Evolutionary conservation across 345 rosid genomes (phyloP), one percentile per base, ranked within the genome.

Genomic region (Sonneratia caseolaris): DNA sequence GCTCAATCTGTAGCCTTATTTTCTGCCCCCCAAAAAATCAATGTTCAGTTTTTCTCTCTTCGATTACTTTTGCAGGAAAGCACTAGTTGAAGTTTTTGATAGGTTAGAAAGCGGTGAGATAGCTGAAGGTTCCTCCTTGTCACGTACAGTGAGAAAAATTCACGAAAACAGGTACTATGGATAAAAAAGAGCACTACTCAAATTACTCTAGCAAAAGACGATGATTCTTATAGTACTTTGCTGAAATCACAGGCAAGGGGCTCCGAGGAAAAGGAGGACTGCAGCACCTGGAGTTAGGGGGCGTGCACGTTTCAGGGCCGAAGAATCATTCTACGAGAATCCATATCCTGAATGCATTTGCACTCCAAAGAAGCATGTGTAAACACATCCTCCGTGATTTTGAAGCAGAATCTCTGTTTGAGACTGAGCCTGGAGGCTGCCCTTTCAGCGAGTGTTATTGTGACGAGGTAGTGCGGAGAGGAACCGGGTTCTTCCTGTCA

Each of bases 281-380:
- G 84, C 93, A 22, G 59, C 75, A 38, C 88, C 82, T 1, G 96
- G 99, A 74, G 79, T 86, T 56, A 90, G 84, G 78, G 99, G 97
- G 11, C 86, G 93, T 62, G 94, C 93, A 22, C 84, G 92, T 32
- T 82, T 88, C 76, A 78, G 90, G 81, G 90, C 92, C 1, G 97
- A 92, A 84, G 97, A 95, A 85, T 89, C 94, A 4, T 95, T 95
- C 71, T 90, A 90, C 35, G 93, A 92, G 81, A 92, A 95, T 75
- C 92, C 99, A 24, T 89, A 79, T 62, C 99, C 97, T 0, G 96
- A 92, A 72, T 92, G 99, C 62, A 88, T 95, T 59, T 92, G 97
- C 73, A 77, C 78, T 78, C 76, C 92, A 38, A 84, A 84, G 71
- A 75, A 36, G 49, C 69, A 70, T 21, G 16, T n/a, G 0, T 32